Base-by-base conservation (phyloP, 257 asterid genomes). In the Coffea eugenioides region DNA sequence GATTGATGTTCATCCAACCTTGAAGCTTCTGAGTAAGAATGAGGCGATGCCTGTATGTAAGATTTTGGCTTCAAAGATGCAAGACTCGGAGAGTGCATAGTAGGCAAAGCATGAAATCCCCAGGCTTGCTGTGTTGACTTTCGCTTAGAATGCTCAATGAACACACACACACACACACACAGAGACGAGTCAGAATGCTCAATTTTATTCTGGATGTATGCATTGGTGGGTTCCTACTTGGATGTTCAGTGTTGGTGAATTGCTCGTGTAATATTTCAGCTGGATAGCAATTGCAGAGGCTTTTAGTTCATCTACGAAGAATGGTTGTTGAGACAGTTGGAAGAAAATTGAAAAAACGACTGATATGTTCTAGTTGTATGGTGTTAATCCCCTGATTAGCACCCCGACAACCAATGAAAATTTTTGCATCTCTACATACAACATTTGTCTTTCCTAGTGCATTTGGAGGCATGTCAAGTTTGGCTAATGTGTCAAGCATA, bases 21-120 rank as follows among this genome's bases (percentile, higher is more conserved):
- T 94, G 96, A 92, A 92, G 91, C 98, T 92, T 84, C 90, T 95
- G 46, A 91, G 94, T 70, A 95, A 93, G 85, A 85, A 93, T 36
- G 94, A 88, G 75, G 81, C 79, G 0, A 83, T 89, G 87, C 99
- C 99, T 51, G 87, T 92, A n/a, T 95, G 99, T 81, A 93, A 91
- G 93, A 86, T 95, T 75, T 87, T 80, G 90, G 84, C 97, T 0
- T 83, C 92, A 4, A 11, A 74, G 57, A 25, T 76, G 71, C 87
- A 88, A 74, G 25, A 49, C 69, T 12, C 52, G 11, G 80, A 81
- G 81, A 56, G 59, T 66, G 84, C 88, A 52, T 34, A 2, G 16
- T 62, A 76, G 79, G 46, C 14, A 46, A 62, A 23, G 27, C 31
- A 51, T 51, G 52, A 71, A 6, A 25, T 39, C 20, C 66, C 61